These are phyloP conservation scores for Talaromyces sp. DNA, from an alignment of 2,329 filamentous ascomycete species.

Conservation along the genomic window DNA sequence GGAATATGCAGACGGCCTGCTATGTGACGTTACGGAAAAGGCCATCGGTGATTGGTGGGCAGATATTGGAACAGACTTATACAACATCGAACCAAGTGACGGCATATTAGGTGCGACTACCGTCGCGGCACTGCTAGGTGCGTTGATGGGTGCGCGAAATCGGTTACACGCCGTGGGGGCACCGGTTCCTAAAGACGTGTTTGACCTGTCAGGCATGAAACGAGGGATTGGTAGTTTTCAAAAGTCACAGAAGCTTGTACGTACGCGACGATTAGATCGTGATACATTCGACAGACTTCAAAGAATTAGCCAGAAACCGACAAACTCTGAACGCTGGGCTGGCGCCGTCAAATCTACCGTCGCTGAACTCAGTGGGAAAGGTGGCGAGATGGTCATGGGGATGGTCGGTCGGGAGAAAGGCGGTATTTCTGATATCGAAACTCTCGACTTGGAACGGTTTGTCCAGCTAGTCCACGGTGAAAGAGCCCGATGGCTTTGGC, in stretches of 20 bases:
- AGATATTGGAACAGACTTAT: slow-evolving; percentile 85
- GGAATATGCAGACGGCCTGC: slow-evolving; percentile 83
- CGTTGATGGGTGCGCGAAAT: slow-evolving; percentile 86
- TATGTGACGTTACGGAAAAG: slow-evolving; percentile 89
- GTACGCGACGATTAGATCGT: slow-evolving; percentile 75
- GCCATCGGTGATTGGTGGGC: slow-evolving; percentile 95
- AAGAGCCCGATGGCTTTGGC: slow-evolving; percentile 89
- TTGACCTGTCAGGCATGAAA: slow-evolving; percentile 79
- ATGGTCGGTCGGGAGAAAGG: slow-evolving; percentile 88
- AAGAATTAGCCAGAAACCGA: slow-evolving; percentile 81
- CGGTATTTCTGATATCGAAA: slow-evolving; percentile 89
- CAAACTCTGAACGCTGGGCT: slow-evolving; percentile 83
- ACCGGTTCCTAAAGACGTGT: slow-evolving; percentile 84
- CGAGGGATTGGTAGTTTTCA: slow-evolving; percentile 85
- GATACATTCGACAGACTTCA: slow-evolving; percentile 79
- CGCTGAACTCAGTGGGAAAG: slow-evolving; percentile 87
- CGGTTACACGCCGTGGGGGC: slow-evolving; percentile 80
- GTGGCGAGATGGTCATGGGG: slow-evolving; percentile 92
- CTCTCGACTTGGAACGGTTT: slow-evolving; percentile 81
- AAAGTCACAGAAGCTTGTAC: slow-evolving; percentile 76
- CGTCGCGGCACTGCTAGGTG: slow-evolving; percentile 79
- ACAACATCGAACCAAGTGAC: slow-evolving; percentile 87
- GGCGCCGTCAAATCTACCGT: slow-evolving; percentile 94
- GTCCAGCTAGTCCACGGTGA: slow-evolving; percentile 74
- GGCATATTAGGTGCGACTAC: slow-evolving; percentile 90